Base-by-base conservation (phyloP, 2,329 filamentous ascomycete genomes). In the Calonectria hongkongensis region DNA sequence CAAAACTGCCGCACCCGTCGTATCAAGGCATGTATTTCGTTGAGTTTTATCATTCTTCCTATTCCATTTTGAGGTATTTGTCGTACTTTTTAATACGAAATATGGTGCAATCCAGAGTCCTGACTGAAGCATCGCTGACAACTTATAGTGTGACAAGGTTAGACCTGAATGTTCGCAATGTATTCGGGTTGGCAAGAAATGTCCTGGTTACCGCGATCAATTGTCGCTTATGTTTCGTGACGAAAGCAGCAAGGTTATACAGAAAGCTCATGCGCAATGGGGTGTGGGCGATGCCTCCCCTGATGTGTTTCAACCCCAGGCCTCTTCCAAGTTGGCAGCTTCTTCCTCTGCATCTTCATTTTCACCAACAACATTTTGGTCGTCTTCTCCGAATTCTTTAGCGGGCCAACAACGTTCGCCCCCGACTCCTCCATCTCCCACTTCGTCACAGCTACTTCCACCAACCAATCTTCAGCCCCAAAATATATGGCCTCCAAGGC, bases 151-250 rank as follows among this genome's bases (percentile, higher is more conserved):
- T 82, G 91, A 93, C 81, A 91, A 90, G 79, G 86, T 87, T 58
- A 86, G 85, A 48, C 91, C 91, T 6, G 87, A 89, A 78, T 93
- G 91, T 78, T 90, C 90, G 28, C 91, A 93, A 85, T 93, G 91
- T 79, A 84, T 88, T 54, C 89, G 90, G 48, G 87, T 90, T 56
- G 87, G 88, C 78, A 90, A 91, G 81, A 87, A 85, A 77, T 93
- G 91, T 76, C 90, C 91, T 25, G 91, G 91, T 8, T 93, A 93
- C 78, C 87, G 91, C 75, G 91, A 93, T 74, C 89, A 92, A 81
- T 83, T 92, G 41, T 91, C 90, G 39, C 84, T 93, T 70, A 89
- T 93, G 88, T 93, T 93, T 80, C 89, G 91, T 45, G 91, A 93
- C 83, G 91, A 93, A 82, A 92, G 89, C 77, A 89, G 86, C 76